Conservation (phyloP, 257 asterid species). For the Datura wrightii region DNA sequence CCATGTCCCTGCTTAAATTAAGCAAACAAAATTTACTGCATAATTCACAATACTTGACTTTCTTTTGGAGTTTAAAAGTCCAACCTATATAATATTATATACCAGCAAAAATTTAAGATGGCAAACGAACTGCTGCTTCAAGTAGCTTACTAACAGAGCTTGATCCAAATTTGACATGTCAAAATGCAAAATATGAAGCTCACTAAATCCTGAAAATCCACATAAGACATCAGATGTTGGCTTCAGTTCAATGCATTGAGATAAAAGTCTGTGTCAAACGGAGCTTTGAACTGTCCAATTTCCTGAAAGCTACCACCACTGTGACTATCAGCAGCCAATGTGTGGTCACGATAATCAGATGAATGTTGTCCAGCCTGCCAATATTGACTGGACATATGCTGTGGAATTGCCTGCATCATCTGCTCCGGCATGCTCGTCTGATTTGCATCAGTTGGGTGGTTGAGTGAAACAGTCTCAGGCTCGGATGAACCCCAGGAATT, state of each 20-base stretch:
- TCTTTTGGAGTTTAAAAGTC: background rate
- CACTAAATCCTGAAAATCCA: conserved; percentile 7
- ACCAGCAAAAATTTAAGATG: background rate
- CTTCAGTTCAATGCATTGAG: conserved; percentile 50
- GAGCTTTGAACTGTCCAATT: conserved; percentile 52
- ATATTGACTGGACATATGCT: conserved; percentile 57
- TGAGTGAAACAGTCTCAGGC: conserved; percentile 48
- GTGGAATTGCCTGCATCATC: conserved; percentile 54
- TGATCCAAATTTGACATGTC: background rate
- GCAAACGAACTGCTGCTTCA: conserved; percentile 1
- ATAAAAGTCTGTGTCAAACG: conserved; percentile 55
- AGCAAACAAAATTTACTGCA: background rate
- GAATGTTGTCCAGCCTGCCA: conserved; percentile 61
- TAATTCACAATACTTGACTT: conserved; percentile 11
- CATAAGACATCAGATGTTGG: background rate
- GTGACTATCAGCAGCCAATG: conserved; percentile 43
- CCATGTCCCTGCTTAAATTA: background rate
- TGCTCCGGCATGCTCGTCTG: conserved; percentile 43
- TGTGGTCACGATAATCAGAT: conserved; percentile 39
- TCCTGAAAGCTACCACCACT: conserved; percentile 48
- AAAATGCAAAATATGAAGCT: background rate
- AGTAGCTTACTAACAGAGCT: background rate
- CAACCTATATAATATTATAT: conserved; percentile 22
- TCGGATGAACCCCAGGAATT: conserved; percentile 66
- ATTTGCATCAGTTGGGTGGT: conserved; percentile 47